Conservation (phyloP, 257 asterid genomes). For the Mitragyna speciosa region DNA sequence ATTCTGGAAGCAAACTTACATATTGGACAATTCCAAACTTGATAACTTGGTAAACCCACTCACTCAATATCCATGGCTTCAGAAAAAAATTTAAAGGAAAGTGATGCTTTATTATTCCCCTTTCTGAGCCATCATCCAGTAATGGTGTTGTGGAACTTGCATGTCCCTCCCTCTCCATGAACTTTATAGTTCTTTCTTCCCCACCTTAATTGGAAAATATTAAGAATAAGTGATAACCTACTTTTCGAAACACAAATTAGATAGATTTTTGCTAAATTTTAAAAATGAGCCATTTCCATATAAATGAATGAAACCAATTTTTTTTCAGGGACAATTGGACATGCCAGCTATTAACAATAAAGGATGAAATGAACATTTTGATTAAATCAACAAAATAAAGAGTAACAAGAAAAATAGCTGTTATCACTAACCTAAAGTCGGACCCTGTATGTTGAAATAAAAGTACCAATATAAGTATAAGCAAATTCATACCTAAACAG, state of each 20-base stretch:
- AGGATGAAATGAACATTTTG: background rate
- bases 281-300: background rate
- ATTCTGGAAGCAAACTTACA: conserved; percentile 54
- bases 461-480: background rate
- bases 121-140: conserved; percentile 73
- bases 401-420: background rate
- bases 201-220: conserved; percentile 31
- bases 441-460: background rate
- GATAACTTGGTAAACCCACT: conserved; percentile 90
- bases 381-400: background rate
- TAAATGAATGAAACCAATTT: background rate
- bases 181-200: conserved; percentile 81
- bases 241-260: background rate
- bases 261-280: background rate
- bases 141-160: conserved; percentile 63
- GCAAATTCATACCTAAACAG: conserved; percentile 70
- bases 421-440: background rate
- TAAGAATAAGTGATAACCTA: conserved; percentile 6
- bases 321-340: background rate
- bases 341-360: background rate
- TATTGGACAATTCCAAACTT: conserved; percentile 96
- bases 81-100: conserved; percentile 76
- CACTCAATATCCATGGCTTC: conserved; percentile 92
- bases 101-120: conserved; percentile 81
- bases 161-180: conserved; percentile 95